phyloP scores from a whole-genome alignment of 306 rosid genomes.

The Malus asiatica region DNA sequence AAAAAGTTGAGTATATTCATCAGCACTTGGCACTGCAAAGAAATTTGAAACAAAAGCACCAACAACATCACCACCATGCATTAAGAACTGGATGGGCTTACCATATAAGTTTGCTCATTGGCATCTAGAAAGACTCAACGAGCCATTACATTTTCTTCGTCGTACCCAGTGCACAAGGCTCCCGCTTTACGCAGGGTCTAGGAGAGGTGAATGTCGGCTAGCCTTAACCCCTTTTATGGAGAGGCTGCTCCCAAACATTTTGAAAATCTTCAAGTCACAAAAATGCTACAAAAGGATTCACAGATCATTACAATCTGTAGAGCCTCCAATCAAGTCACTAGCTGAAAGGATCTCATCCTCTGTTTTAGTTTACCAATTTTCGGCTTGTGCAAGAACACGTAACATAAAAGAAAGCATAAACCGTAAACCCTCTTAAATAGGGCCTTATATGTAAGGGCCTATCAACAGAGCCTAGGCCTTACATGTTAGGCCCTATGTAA shows the following conservation, averaged over 20 bases:
- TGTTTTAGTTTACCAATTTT: neutral
- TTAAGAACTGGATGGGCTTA: neutral
- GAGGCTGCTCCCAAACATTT: too few relatives aligned
- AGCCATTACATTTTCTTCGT: neutral
- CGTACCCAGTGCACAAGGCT: too few relatives aligned
- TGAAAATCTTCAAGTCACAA: neutral
- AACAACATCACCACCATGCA: neutral
- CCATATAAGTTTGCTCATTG: neutral
- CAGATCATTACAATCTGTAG: neutral
- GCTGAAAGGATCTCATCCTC: neutral
- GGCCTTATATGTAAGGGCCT: too few relatives aligned
- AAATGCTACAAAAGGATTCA: neutral
- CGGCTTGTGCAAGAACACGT: neutral
- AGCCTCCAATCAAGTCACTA: neutral
- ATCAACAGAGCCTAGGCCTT: too few relatives aligned
- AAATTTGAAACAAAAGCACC: constrained; percentile 30
- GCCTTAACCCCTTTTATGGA: too few relatives aligned
- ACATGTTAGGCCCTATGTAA: too few relatives aligned
- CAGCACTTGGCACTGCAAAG: constrained; percentile 79
- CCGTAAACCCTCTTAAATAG: too few relatives aligned
- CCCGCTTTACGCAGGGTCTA: too few relatives aligned
- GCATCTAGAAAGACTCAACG: constrained; percentile 4
- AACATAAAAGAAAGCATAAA: too few relatives aligned
- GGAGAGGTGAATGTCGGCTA: too few relatives aligned
- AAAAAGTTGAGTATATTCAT: constrained; percentile 71